A percentile compares a stretch with the other conserved stretches of the same genome.
Conservation (phyloP, 1,284 basidiomycete species). For the Blastosporella zonata region DNA sequence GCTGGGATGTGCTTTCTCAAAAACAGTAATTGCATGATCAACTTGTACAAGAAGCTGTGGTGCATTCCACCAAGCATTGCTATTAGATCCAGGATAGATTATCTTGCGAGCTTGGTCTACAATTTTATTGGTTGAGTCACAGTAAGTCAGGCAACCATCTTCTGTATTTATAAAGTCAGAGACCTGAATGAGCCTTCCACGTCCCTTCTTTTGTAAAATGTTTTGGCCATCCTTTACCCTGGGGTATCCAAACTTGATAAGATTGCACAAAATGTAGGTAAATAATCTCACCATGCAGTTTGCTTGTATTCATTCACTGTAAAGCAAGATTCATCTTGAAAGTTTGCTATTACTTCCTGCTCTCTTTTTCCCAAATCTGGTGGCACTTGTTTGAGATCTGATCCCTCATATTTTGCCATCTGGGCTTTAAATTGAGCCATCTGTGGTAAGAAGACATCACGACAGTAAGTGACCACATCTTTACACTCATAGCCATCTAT, state of each 20-base stretch:
- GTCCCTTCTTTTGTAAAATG: slow-evolving; percentile 8
- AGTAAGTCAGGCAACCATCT: not conserved
- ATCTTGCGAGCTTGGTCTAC: slow-evolving; percentile 9
- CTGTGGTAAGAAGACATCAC: too few species aligned
- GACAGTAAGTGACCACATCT: too few species aligned
- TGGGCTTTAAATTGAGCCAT: too few species aligned
- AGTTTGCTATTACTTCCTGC: slow-evolving; percentile 27
- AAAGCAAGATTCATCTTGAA: slow-evolving; percentile 34
- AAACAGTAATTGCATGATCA: not conserved
- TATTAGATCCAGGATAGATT: slow-evolving; percentile 4
- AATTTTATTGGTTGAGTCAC: slow-evolving; percentile 1
- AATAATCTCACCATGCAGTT: not conserved
- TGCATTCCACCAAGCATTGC: not conserved
- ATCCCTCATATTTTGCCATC: too few species aligned
- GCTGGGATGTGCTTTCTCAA: not conserved
- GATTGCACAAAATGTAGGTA: too few species aligned
- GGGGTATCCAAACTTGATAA: too few species aligned
- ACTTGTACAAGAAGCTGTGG: not conserved
- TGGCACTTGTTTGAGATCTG: too few species aligned
- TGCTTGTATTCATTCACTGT: slow-evolving; percentile 26
- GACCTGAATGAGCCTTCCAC: slow-evolving; percentile 7
- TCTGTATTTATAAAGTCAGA: slow-evolving; percentile 9
- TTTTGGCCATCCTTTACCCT: too few species aligned
- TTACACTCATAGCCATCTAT: too few species aligned
- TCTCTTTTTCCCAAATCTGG: slow-evolving; percentile 25